phyloP scores from a whole-genome alignment of 129 eudicot species.

The Heracleum sosnowskyi region DNA sequence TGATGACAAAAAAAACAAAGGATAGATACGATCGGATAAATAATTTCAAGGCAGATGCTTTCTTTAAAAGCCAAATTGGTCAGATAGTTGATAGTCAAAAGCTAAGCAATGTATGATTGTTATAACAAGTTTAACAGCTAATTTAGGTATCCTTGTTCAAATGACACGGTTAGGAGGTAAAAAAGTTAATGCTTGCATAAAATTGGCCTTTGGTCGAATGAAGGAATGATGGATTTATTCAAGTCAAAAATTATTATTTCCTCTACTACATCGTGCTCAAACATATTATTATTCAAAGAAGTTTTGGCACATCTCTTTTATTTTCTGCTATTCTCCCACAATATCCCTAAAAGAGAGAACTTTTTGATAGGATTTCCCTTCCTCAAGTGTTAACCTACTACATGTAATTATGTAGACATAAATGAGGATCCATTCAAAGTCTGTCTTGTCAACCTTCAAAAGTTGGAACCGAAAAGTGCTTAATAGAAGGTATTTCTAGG shows the following conservation, averaged over 20 bases:
- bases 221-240: not conserved
- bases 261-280: not conserved
- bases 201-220: not conserved
- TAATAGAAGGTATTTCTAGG: not conserved
- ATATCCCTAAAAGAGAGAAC: not conserved
- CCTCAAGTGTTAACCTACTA: not conserved
- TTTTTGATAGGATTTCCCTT: not conserved
- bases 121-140: not conserved
- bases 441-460: not conserved
- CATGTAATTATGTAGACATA: not conserved
- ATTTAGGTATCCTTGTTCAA: not conserved
- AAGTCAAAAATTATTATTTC: not conserved
- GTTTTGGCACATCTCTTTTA: not conserved
- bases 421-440: not conserved
- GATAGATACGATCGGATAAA: constrained; percentile 4
- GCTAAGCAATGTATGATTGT: not conserved
- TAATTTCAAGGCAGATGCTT: not conserved
- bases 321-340: not conserved
- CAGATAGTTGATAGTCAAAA: not conserved
- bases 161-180: not conserved
- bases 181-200: not conserved
- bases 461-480: not conserved
- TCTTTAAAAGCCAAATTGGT: not conserved
- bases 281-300: not conserved
- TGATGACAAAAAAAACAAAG: constrained; percentile 13